phyloP scores from a whole-genome alignment of 1,139 yeast species.

The Tardiomyces depauwii region DNA sequence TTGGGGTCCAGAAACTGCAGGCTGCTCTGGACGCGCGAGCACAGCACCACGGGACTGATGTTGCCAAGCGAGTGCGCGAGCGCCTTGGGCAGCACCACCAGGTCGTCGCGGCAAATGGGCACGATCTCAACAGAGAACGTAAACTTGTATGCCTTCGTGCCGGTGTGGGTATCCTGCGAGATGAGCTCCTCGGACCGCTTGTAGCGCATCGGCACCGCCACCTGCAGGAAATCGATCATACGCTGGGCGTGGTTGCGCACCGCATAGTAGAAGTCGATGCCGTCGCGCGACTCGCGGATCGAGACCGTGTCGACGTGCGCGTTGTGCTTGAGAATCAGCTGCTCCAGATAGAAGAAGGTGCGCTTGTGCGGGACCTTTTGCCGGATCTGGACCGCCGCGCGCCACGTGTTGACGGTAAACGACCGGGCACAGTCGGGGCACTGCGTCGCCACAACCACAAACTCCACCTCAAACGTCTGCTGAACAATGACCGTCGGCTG shows the following conservation, averaged over 20 bases:
- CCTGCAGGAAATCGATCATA: conserved; percentile 79
- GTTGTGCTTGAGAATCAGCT: conserved; percentile 80
- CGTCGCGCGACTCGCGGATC: conserved; percentile 86
- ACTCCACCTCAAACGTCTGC: conserved; percentile 94
- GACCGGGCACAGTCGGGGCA: conserved; percentile 98
- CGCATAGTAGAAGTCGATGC: conserved; percentile 85
- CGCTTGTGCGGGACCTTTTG: conserved; percentile 96
- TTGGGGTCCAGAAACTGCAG: conserved; percentile 77
- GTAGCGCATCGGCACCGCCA: conserved; percentile 74
- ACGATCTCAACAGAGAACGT: conserved; percentile 88
- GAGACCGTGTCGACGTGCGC: conserved; percentile 92
- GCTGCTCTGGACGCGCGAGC: conserved; percentile 73
- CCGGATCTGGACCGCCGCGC: conserved; percentile 95
- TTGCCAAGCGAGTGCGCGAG: conserved; percentile 77
- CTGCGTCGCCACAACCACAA: conserved; percentile 87
- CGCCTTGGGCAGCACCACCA: conserved; percentile 82
- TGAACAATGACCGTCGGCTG: conserved; percentile 84
- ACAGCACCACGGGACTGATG: conserved; percentile 60
- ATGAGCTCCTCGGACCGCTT: conserved; percentile 86
- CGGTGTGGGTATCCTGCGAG: conserved; percentile 84
- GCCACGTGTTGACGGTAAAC: conserved; percentile 94
- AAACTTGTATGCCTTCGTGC: conserved; percentile 78
- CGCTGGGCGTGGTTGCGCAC: conserved; percentile 85
- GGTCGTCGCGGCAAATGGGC: conserved; percentile 93
- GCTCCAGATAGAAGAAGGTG: conserved; percentile 92